Percentiles rank a stretch among this genome's conserved stretches.
Evolutionary conservation across 208 protist genomes (phyloP).

Genomic region (Blastocrithidia nonstop): DNA sequence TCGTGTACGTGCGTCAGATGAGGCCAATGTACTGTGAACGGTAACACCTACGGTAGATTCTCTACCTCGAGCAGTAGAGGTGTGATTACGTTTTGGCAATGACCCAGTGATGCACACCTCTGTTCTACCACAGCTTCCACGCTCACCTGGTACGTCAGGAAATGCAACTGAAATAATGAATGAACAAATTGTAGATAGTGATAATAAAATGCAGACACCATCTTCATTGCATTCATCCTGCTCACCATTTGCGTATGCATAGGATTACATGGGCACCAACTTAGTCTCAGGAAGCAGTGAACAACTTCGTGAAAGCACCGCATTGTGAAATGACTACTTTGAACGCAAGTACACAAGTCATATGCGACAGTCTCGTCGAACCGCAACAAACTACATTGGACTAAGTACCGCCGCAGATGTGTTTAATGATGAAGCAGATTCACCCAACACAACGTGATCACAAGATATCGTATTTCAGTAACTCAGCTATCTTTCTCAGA

Average conservation of each 20-base stretch:
- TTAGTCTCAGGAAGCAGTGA: constrained; percentile 25
- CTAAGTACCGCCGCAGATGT: constrained; percentile 3
- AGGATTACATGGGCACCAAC: constrained; percentile 83
- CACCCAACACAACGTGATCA: constrained; percentile 61
- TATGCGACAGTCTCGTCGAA: constrained; percentile 43
- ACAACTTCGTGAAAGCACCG: constrained; percentile 38
- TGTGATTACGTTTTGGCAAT: constrained; percentile 80
- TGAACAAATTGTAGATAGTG: neutral
- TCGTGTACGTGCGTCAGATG: constrained; percentile 25
- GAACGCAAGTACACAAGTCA: constrained; percentile 8
- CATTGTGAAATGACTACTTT: constrained; percentile 38
- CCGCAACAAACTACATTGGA: constrained; percentile 30
- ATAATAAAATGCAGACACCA: neutral
- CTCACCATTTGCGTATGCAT: constrained; percentile 66
- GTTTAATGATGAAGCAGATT: constrained; percentile 69
- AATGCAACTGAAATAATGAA: neutral
- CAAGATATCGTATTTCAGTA: constrained; percentile 63
- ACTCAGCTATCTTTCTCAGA: constrained; percentile 46
- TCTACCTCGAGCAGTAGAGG: constrained; percentile 17
- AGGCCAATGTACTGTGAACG: constrained; percentile 42
- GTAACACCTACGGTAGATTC: constrained; percentile 15
- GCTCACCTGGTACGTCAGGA: no score
- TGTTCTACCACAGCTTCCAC: constrained; percentile 1
- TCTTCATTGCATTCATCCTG: neutral
- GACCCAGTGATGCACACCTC: constrained; percentile 68